A percentile compares a stretch with the other conserved stretches of the same genome.
Conservation (phyloP, 768 basidiomycete species). For the Russula sp. region DNA sequence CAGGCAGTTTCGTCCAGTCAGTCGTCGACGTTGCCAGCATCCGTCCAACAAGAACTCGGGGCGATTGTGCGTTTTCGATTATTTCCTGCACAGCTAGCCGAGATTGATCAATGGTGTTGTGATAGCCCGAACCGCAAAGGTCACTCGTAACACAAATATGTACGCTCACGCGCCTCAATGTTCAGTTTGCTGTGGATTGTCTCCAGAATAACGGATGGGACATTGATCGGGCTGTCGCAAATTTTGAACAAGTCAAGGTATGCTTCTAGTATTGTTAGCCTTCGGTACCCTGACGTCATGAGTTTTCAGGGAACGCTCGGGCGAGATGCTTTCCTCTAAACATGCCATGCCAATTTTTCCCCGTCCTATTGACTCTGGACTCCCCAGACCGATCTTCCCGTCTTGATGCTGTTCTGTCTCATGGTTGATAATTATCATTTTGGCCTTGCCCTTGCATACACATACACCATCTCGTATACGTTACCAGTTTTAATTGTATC, state of each 20-base stretch:
- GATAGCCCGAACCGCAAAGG: slow-evolving; percentile 64
- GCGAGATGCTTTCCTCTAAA: slow-evolving; percentile 26
- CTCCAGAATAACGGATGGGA: slow-evolving; percentile 83
- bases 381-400: neutral
- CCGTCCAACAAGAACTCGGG: slow-evolving; percentile 45
- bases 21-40: slow-evolving; percentile 25
- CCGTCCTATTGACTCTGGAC: neutral
- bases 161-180: slow-evolving; percentile 70
- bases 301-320: slow-evolving; percentile 22
- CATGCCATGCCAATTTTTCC: neutral
- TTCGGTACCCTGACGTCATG: slow-evolving; percentile 6
- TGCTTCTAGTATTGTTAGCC: slow-evolving; percentile 47
- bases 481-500: neutral
- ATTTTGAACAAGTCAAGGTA: slow-evolving; percentile 87
- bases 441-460: slow-evolving; percentile 4
- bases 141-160: slow-evolving; percentile 62
- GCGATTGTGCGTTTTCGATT: slow-evolving; percentile 45
- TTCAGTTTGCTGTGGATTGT: slow-evolving; percentile 77
- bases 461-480: neutral
- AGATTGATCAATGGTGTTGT: slow-evolving; percentile 17
- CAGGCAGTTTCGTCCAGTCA: slow-evolving; percentile 40
- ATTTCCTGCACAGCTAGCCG: neutral
- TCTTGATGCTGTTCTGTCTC: neutral
- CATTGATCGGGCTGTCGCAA: slow-evolving; percentile 64
- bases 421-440: slow-evolving; percentile 8